Evolutionary conservation across 1,284 basidiomycete species (phyloP), one percentile per base, ranked within the genome.

Genomic region (Trichosporon sp.): DNA sequence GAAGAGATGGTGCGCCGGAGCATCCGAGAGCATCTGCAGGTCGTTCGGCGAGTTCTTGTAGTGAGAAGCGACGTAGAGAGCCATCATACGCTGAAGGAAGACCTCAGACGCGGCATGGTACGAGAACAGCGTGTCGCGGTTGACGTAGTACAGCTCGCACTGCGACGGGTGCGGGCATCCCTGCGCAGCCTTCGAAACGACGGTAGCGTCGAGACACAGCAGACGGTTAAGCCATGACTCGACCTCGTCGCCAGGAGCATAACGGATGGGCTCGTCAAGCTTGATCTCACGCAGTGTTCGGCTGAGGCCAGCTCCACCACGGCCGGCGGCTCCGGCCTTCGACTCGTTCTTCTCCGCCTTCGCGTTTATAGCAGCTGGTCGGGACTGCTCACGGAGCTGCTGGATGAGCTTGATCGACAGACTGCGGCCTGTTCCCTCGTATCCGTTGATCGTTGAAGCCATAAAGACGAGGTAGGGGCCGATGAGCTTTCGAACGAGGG

Each of bases 1-100:
- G 71, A 98, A 99, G 11, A 99, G 86, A 72, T 95, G 92, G 75
- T 99, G 95, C 0, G 93, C 94, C 0, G 96, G 96, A 0, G 96
- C 96, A 74, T 99, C 96, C 8, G 90, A 92, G 79, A 99, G 87
- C 61, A 99, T 86, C 78, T 99, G 95, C 49, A 99, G 84, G 77
- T 99, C 96, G 78, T 99, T 99, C 21, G 96, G 96, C 75, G 95
- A 92, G 80, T 99, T 99, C 81, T 99, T 99, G 84, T 99, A 99
- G 80, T 99, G 96, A 58, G 88, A 90, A 1, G 95, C 91, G 60
- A 99, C 95, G 80, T 97, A 99, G 1, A 99, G 84, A 5, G 92
- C 90, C 94, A 98, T 97, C 90, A 99, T 94, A 54, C 95, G 87
- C 81, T 99, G 96, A 49, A 99, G 84, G 83, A 99, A 99, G 21